A percentile compares a stretch with the other conserved stretches of the same genome.
phyloP scores from a whole-genome alignment of 2,329 filamentous ascomycete genomes.

The Calonectria hawksworthii region DNA sequence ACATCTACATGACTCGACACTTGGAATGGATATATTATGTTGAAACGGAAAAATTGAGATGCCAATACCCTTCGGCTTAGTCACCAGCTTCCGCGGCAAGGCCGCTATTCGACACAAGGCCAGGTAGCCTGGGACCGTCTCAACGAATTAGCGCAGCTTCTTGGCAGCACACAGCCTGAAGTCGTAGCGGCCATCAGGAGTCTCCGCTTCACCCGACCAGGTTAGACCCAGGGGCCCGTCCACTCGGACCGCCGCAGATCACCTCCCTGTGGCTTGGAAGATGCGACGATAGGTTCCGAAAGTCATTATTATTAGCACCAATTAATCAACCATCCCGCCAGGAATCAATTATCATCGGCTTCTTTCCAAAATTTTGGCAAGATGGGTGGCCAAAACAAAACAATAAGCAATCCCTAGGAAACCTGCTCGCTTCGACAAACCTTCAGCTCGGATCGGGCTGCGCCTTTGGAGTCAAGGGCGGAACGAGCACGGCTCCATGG shows the following conservation, averaged over 20 bases:
- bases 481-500: background rate
- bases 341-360: background rate
- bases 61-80: background rate
- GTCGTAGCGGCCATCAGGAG: background rate
- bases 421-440: background rate
- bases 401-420: background rate
- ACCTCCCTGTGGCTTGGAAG: background rate
- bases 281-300: background rate
- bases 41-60: background rate
- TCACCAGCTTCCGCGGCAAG: background rate
- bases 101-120: background rate
- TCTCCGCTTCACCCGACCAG: background rate
- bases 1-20: background rate
- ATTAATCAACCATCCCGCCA: no score
- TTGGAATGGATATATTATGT: background rate
- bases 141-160: background rate
- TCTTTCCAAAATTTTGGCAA: background rate
- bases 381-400: background rate
- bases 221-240: background rate
- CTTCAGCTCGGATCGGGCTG: background rate
- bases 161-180: background rate
- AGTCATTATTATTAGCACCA: background rate
- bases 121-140: background rate
- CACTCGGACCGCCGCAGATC: conserved; percentile 5
- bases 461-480: background rate